Base-by-base conservation (phyloP, 495 filamentous ascomycete species). In the Aspergillus carlsbadensis region DNA sequence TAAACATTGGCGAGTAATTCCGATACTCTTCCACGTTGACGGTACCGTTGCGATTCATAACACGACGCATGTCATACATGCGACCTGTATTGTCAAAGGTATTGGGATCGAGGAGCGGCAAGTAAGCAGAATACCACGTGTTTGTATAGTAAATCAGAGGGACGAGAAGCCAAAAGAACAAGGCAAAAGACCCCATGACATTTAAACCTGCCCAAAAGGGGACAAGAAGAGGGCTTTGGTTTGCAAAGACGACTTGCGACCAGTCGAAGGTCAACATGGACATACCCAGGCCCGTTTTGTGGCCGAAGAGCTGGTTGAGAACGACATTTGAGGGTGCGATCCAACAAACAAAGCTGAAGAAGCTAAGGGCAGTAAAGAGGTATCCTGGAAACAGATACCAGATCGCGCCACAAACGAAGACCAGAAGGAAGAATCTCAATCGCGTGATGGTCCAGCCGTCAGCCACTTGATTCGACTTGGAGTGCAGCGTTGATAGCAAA, bases 161-260 rank as follows among this genome's bases (percentile, higher is more conserved):
- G 11, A 90, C 90, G 29, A 92, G 75, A 34, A 96, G 76, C 91
- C 91, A 96, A 87, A 93, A 96, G 40, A 96, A 89, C 18, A 92
- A 70, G 2, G 90, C 85, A 57, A 96, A 80, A 1, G 91, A 91
- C 21, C 86, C 87, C 47, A 96, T 85, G 20, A 96, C 90, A 67
- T 96, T 96, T 60, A 91, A 77, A 1, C 91, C 90, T 6, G 92
- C 92, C 92, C 92, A 96, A 65, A 92, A 96, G 0, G 92, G 92
- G 0, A 89, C 91, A 20, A 96, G 72, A 0, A 96, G 78, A 0
- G 92, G 92, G 26, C 89, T 94, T 11, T 89, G 89, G 57, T 93
- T 95, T 61, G 73, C 73, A 52, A 92, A 96, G 8, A 92, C 90
- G 39, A 96, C 86, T 71, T 96, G 92, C 0, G 88, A 84, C 92